Evolutionary conservation across 176 grass and related monocot species (phyloP), one percentile per base, ranked within the genome.

Genomic region (Luzula sylvatica): DNA sequence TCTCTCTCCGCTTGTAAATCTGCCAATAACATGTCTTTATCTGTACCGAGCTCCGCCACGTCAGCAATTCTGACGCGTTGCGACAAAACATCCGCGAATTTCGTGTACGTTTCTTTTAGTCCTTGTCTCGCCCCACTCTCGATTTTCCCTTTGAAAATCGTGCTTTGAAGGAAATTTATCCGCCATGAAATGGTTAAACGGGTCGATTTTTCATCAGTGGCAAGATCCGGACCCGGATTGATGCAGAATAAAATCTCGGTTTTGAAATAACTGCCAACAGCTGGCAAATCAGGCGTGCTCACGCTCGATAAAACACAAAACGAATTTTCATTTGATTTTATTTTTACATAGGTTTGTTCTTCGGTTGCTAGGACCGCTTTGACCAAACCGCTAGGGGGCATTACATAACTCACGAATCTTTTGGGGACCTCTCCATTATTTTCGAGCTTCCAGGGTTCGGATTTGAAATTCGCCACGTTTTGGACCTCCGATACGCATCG

Each of bases 161-260:
- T 96, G 81, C 84, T 89, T 58, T 96, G 92, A 86, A 89, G 66
- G 73, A 96, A 96, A 76, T 96, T 96, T 44, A 89, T 76, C 44
- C 81, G 73, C 92, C 92, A 96, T 54, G 92, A 89, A 68, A 96
- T 73, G 46, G 82, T 61, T 58, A 96, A 61, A 71, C 67, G 73
- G 44, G 83, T 82, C 20, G 92, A 70, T 52, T 79, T 71, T 48
- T 89, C 67, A 48, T 76, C 42, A 19, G 80, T 76, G 66, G 79
- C 70, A 54, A 86, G 65, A 50, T 76, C 73, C 27, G 85, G 85
- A 18, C 85, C 92, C 17, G 74, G 67, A 56, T 58, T 86, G 39
- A 96, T 86, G 58, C 70, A 74, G 46, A 81, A 96, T 65, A 96
- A 75, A 65, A 96, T 53, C 54, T 96, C 92, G 20, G 78, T 89